These are phyloP conservation scores for Trichophyton rubrum DNA, from an alignment of 2,329 filamentous ascomycete species.

Conservation along the genomic window DNA sequence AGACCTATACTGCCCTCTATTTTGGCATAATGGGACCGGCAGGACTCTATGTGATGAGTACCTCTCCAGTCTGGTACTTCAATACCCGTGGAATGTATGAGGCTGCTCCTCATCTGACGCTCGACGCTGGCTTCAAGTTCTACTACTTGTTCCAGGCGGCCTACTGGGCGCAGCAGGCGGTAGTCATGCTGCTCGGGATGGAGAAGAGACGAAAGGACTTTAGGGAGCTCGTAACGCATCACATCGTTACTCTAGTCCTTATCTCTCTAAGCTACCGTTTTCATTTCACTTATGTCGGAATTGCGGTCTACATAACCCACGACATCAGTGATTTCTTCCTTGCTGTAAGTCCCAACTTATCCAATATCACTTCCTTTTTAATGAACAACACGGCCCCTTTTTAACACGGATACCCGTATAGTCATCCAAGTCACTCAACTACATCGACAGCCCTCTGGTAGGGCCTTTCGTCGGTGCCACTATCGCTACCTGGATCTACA, in stretches of 20 bases:
- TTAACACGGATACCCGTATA: conserved; percentile 23
- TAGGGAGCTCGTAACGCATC: conserved; percentile 81
- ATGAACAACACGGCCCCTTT: background rate
- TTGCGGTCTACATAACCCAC: conserved; percentile 88
- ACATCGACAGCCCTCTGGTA: conserved; percentile 65
- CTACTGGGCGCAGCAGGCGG: conserved; percentile 91
- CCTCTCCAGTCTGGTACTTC: conserved; percentile 88
- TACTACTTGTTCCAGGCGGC: conserved; percentile 91
- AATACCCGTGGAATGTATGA: conserved; percentile 86
- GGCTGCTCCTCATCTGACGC: conserved; percentile 68
- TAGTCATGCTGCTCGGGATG: conserved; percentile 76
- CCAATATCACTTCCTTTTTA: background rate
- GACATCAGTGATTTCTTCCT: conserved; percentile 94
- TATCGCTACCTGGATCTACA: conserved; percentile 73
- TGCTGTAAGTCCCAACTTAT: conserved; percentile 47
- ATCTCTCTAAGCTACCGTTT: conserved; percentile 85
- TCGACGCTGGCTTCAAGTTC: conserved; percentile 74
- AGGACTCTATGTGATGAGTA: conserved; percentile 81
- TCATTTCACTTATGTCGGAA: conserved; percentile 90
- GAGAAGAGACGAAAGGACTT: conserved; percentile 94
- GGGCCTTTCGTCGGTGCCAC: conserved; percentile 78
- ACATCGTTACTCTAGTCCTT: conserved; percentile 74
- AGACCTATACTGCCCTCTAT: conserved; percentile 87
- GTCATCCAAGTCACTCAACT: conserved; percentile 87
- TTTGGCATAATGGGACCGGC: conserved; percentile 71